phyloP scores from a whole-genome alignment of 176 grass and related monocot species.

The barley (Hordeum vulgare) region DNA sequence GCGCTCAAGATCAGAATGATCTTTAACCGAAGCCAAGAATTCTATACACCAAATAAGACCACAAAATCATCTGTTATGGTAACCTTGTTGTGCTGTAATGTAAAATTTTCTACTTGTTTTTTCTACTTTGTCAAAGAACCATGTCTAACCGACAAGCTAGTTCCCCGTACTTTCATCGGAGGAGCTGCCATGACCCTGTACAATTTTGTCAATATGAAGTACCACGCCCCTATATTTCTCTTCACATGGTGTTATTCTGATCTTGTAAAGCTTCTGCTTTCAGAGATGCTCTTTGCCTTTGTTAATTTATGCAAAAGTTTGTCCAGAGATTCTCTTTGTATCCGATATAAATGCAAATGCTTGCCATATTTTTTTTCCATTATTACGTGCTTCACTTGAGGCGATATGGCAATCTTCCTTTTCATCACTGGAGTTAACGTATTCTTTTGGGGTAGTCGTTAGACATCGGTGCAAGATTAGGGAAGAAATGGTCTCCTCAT shows the following conservation, averaged over 20 bases:
- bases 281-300: background rate
- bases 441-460: background rate
- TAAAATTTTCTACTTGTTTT: conserved; percentile 23
- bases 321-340: background rate
- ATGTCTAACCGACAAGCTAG: conserved; percentile 13
- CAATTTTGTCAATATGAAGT: conserved; percentile 10
- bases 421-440: background rate
- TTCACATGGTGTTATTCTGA: background rate
- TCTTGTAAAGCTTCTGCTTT: background rate
- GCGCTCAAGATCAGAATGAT: conserved; percentile 23
- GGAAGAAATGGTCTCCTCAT: background rate
- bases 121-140: conserved; percentile 27
- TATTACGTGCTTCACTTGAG: background rate
- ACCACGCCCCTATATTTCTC: background rate
- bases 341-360: background rate
- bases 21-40: conserved; percentile 2
- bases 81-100: conserved; percentile 41
- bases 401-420: background rate
- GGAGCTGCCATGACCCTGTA: conserved; percentile 19
- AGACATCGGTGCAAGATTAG: background rate
- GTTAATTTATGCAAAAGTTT: background rate
- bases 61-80: conserved; percentile 17
- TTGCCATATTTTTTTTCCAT: background rate
- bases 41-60: conserved; percentile 24
- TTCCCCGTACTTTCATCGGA: conserved; percentile 8